Evolutionary conservation across 257 asterid species (phyloP).

Genomic region (Penstemon davidsonii): DNA sequence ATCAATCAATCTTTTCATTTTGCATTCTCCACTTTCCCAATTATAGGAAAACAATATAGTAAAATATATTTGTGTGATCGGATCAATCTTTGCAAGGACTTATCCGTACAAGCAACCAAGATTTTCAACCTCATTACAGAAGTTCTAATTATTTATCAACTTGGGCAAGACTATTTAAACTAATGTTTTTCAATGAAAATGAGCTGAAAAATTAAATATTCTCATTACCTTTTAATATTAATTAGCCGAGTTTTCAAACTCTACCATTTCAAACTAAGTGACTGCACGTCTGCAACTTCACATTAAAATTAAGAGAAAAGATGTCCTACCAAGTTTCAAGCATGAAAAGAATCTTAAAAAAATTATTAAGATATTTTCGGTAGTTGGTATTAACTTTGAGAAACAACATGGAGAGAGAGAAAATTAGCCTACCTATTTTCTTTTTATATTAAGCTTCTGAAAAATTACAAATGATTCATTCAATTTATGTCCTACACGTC

Average conservation of each 20-base stretch:
- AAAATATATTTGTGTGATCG: background rate
- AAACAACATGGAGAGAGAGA: conserved; percentile 4
- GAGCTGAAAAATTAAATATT: background rate
- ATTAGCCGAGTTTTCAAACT: conserved; percentile 25
- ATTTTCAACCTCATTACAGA: conserved; percentile 16
- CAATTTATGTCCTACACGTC: too few relatives aligned
- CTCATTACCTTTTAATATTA: conserved; percentile 17
- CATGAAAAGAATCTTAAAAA: conserved; percentile 14
- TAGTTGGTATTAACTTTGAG: conserved; percentile 15
- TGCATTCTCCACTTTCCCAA: background rate
- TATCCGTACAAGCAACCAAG: conserved; percentile 21
- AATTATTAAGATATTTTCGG: conserved; percentile 20
- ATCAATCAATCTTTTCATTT: background rate
- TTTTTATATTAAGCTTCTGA: too few relatives aligned
- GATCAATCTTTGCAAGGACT: background rate
- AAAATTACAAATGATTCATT: too few relatives aligned
- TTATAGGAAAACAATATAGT: too few relatives aligned
- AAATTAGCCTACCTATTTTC: conserved; percentile 22
- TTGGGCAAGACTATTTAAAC: conserved; percentile 22
- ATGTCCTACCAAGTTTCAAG: conserved; percentile 22
- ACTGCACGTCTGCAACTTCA: conserved; percentile 40
- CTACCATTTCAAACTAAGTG: conserved; percentile 31
- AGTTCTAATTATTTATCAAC: background rate
- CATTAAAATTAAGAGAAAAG: conserved; percentile 6
- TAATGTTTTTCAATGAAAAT: conserved; percentile 3